Evolutionary conservation across 2,329 filamentous ascomycete species (phyloP), one percentile per base, ranked within the genome.

Genomic region (Beauveria asiatica): DNA sequence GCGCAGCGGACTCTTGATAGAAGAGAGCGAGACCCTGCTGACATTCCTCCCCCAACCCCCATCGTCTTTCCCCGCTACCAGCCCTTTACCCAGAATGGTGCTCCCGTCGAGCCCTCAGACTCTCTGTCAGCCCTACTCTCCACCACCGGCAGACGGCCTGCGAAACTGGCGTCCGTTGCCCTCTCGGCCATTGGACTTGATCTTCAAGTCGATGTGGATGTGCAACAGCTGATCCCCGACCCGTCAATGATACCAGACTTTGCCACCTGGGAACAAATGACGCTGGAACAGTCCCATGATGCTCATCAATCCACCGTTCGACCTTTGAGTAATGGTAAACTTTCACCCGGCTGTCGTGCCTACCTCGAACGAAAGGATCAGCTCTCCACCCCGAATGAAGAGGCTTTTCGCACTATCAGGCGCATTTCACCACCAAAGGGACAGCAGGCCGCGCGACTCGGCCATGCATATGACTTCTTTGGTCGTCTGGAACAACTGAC

Each of bases 401-500:
- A 79, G 45, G 84, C 84, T 8, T 87, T 85, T 67, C 80, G 83
- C 27, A 83, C 82, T 1, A 79, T 87, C 59, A 80, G 83, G 25
- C 79, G 84, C 49, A 74, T 86, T n/a, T 76, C 78, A 6, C 73
- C 81, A 1, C 76, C 78, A 39, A 78, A 77, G 45, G 84, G 83
- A 45, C 78, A 80, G 66, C 72, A 76, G 50, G 75, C 80, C 41
- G 77, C 79, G 33, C 80, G 83, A 7, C 71, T 87, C 8, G 84
- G 84, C 16, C 86, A 85, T 64, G 79, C 82, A 5, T 87, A 86
- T 65, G 84, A 87, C 70, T 87, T 87, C 70, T 87, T 81, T 72
- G 82, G 82, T 57, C 81, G 83, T 65, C 74, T 87, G 21, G 84
- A 87, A 65, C 69, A 77, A 27, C 78, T 85, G 67, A 81, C 83